A percentile compares a stretch with the other conserved stretches of the same genome.
phyloP scores from a whole-genome alignment of 192 early-diverging fungal species.

The Backusella sp. region DNA sequence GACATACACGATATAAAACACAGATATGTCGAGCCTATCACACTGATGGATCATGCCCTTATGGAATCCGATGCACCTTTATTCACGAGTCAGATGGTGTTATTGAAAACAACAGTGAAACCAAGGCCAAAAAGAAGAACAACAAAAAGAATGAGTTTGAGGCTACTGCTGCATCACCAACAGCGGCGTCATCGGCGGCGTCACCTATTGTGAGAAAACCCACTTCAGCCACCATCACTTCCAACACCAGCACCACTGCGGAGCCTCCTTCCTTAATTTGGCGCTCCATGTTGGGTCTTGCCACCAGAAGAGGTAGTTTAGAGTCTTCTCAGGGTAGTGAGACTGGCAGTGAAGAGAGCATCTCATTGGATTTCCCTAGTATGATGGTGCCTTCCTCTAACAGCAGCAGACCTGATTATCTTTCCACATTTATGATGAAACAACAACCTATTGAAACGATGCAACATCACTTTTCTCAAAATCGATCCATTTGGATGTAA shows the following conservation, averaged over 20 bases:
- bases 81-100: conserved; percentile 60
- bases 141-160: conserved; percentile 1
- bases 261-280: background rate
- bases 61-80: conserved; percentile 94
- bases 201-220: background rate
- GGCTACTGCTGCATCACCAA: background rate
- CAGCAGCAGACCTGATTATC: conserved; percentile 6
- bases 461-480: conserved; percentile 6
- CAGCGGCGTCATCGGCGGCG: background rate
- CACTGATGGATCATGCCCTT: conserved; percentile 88
- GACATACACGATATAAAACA: conserved; percentile 95
- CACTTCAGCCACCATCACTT: background rate
- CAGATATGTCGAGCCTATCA: conserved; percentile 92
- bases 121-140: background rate
- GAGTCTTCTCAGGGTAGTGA: conserved; percentile 3
- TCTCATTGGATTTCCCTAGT: background rate
- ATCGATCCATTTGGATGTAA: conserved; percentile 15
- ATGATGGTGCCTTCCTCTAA: background rate
- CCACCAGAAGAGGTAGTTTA: background rate
- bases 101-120: background rate
- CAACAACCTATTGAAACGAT: conserved; percentile 17
- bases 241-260: background rate
- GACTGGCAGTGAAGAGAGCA: conserved; percentile 2
- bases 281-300: background rate
- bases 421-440: conserved; percentile 4